A percentile compares a stretch with the other conserved stretches of the same genome.
Conservation (phyloP, 2,329 filamentous ascomycete genomes). For the Botrytis medusae region DNA sequence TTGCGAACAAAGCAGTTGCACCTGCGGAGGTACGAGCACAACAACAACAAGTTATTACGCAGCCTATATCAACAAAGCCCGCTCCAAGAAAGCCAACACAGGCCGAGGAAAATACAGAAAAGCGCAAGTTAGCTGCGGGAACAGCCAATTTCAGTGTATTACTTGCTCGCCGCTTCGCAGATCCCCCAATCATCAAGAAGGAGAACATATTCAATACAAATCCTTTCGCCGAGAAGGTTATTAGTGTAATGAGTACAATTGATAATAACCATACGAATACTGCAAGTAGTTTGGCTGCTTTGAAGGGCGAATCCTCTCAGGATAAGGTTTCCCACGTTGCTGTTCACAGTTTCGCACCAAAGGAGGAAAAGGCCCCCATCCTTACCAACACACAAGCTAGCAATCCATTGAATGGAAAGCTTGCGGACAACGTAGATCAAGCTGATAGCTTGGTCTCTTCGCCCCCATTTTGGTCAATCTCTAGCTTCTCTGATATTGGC, state of each 20-base stretch:
- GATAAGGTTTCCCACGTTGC: slow-evolving; percentile 8
- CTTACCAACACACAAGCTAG: background rate
- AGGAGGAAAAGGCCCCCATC: background rate
- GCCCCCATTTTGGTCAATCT: slow-evolving; percentile 15
- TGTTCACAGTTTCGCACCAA: slow-evolving; percentile 1
- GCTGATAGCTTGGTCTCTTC: slow-evolving; percentile 11
- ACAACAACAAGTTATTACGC: background rate
- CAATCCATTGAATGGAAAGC: background rate
- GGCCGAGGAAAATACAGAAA: background rate
- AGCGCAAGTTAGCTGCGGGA: slow-evolving; percentile 8
- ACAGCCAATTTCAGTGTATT: background rate
- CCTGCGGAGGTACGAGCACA: background rate
- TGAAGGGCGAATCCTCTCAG: background rate
- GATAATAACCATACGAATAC: background rate
- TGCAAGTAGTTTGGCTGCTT: background rate
- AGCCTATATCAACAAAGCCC: slow-evolving; percentile 11
- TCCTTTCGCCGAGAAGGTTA: background rate
- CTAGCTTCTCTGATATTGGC: slow-evolving; percentile 22
- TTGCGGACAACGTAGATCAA: background rate
- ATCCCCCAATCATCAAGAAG: background rate
- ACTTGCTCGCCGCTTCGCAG: background rate
- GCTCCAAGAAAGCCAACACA: background rate
- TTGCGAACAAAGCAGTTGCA: background rate
- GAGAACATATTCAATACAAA: background rate
- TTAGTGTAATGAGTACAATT: background rate